Conservation (phyloP, 2,329 filamentous ascomycete species). For the Sporothrix globosa region DNA sequence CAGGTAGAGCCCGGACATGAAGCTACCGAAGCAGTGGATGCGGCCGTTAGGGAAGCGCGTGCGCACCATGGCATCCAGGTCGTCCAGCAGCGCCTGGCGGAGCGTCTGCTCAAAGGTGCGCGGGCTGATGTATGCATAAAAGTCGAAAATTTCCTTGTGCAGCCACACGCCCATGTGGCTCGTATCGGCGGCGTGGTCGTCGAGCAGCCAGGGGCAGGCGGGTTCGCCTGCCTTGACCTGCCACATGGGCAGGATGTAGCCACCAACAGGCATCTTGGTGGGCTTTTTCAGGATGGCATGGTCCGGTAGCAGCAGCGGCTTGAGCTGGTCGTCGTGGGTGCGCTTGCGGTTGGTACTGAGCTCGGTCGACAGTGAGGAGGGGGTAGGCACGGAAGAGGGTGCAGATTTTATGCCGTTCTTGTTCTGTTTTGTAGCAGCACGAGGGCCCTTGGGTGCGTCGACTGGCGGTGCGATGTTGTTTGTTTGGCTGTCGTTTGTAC, state of each 20-base stretch:
- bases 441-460: constrained; percentile 31
- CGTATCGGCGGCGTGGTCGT: constrained; percentile 56
- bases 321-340: constrained; percentile 70
- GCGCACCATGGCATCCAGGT: constrained; percentile 65
- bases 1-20: constrained; percentile 75
- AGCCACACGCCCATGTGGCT: constrained; percentile 63
- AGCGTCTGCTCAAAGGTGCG: constrained; percentile 75
- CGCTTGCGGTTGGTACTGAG: constrained; percentile 65
- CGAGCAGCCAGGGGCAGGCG: constrained; percentile 65
- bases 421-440: constrained; percentile 23
- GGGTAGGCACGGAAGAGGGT: not conserved
- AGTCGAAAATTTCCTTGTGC: constrained; percentile 87
- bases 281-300: constrained; percentile 57
- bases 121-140: constrained; percentile 83
- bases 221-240: constrained; percentile 48
- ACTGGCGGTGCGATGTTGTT: constrained; percentile 21
- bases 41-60: constrained; percentile 62
- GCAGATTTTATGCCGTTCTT: constrained; percentile 8
- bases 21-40: constrained; percentile 86
- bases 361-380: constrained; percentile 23
- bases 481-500: constrained; percentile 9
- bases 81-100: constrained; percentile 70
- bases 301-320: constrained; percentile 49
- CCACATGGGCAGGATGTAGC: constrained; percentile 59
- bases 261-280: constrained; percentile 55